These are phyloP conservation scores for Candida sp. DNA, from an alignment of 1,139 yeast species.

Conservation along the genomic window DNA sequence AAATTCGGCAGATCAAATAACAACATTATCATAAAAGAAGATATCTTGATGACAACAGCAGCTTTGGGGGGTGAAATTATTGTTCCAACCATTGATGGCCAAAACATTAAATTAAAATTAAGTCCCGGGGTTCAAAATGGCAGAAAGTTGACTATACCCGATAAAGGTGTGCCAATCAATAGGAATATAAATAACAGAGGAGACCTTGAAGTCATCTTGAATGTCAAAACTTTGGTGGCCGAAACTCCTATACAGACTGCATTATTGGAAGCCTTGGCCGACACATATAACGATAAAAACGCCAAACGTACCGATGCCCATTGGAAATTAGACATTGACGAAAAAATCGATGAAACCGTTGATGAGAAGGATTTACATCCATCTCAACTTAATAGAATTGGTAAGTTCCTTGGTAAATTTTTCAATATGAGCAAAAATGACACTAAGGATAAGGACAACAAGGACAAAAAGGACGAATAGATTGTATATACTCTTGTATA, in stretches of 20 bases:
- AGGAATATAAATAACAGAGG: conserved; percentile 64
- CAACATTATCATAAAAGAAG: conserved; percentile 60
- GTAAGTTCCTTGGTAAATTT: conserved; percentile 59
- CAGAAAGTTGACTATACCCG: conserved; percentile 71
- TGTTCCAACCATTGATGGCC: conserved; percentile 84
- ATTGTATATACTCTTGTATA: conserved; percentile 1
- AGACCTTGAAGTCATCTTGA: conserved; percentile 72
- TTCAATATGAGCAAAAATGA: conserved; percentile 49
- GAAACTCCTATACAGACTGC: conserved; percentile 86
- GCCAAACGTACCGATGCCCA: conserved; percentile 72
- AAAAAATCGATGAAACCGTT: conserved; percentile 14
- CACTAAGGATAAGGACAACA: conserved; percentile 2
- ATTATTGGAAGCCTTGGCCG: conserved; percentile 93
- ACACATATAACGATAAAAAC: conserved; percentile 72
- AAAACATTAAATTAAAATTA: conserved; percentile 71
- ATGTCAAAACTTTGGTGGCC: conserved; percentile 71
- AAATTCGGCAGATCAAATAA: conserved; percentile 63
- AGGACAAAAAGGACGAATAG: conserved; percentile 6
- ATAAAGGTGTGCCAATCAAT: conserved; percentile 80
- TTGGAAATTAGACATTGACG: conserved; percentile 45
- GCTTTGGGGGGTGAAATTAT: conserved; percentile 90
- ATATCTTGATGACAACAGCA: conserved; percentile 92
- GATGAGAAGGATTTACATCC: conserved; percentile 50
- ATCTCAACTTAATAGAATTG: conserved; percentile 56
- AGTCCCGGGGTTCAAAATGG: conserved; percentile 86